A percentile compares a stretch with the other conserved stretches of the same genome.
Evolutionary conservation across 768 basidiomycete species (phyloP).

Genomic region (Rhizopogon rudus): DNA sequence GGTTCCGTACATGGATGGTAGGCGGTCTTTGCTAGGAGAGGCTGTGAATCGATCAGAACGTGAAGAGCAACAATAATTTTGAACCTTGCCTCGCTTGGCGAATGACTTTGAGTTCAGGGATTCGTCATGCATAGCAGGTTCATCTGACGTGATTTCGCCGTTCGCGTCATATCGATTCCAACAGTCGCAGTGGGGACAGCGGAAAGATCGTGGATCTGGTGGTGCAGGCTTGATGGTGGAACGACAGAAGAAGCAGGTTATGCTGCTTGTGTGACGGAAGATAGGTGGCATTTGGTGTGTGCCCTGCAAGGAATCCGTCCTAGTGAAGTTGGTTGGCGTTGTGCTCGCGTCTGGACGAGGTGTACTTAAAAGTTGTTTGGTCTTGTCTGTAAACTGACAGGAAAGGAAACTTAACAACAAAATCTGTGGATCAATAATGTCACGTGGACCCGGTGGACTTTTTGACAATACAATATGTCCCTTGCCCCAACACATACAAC

Average conservation of each 20-base stretch:
- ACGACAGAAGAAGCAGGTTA: constrained; percentile 73
- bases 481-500: constrained; percentile 52
- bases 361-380: not conserved
- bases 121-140: constrained; percentile 86
- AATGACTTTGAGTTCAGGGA: constrained; percentile 66
- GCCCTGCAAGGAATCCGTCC: not conserved
- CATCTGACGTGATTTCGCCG: constrained; percentile 79
- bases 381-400: constrained; percentile 11
- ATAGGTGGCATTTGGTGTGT: constrained; percentile 25
- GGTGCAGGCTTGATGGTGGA: constrained; percentile 36
- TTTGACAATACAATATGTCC: constrained; percentile 26
- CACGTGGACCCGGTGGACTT: not conserved
- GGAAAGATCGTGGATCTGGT: constrained; percentile 50
- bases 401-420: constrained; percentile 14
- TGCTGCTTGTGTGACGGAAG: constrained; percentile 47
- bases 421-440: not conserved
- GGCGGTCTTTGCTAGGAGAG: constrained; percentile 62
- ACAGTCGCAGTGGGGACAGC: constrained; percentile 63
- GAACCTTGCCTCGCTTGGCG: constrained; percentile 57
- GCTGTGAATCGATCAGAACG: constrained; percentile 32
- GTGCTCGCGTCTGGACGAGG: not conserved
- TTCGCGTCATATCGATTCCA: constrained; percentile 69
- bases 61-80: not conserved
- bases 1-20: constrained; percentile 54
- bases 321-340: not conserved